A percentile compares a stretch with the other conserved stretches of the same genome.
These are phyloP conservation scores for Begonia fuchsioides DNA, from an alignment of 306 rosid genomes.

Conservation along the genomic window DNA sequence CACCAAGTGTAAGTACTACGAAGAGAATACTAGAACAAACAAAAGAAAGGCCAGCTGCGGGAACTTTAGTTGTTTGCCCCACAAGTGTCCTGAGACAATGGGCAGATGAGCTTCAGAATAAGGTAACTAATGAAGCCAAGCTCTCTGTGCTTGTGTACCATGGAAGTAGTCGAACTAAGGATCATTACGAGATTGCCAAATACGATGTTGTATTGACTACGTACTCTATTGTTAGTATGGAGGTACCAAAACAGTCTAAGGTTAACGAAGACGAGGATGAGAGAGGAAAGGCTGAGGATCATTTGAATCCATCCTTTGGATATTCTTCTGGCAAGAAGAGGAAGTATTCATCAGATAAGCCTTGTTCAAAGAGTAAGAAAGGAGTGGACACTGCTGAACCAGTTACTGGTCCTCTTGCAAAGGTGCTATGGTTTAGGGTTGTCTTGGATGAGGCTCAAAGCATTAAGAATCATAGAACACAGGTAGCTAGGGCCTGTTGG, in stretches of 20 bases:
- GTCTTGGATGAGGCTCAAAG: slow-evolving; percentile 99
- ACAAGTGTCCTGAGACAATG: slow-evolving; percentile 95
- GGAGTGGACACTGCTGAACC: slow-evolving; percentile 33
- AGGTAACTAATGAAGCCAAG: slow-evolving; percentile 70
- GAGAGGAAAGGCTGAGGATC: slow-evolving; percentile 37
- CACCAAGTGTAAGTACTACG: slow-evolving; percentile 16
- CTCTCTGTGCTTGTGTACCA: slow-evolving; percentile 87
- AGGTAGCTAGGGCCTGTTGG: slow-evolving; percentile 96
- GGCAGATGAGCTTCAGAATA: slow-evolving; percentile 84
- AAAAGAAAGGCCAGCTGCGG: slow-evolving; percentile 89
- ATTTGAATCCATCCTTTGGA: slow-evolving; percentile 9
- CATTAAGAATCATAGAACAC: slow-evolving; percentile 92
- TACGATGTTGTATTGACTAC: slow-evolving; percentile 94
- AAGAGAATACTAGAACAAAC: slow-evolving; percentile 18
- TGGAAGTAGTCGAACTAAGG: slow-evolving; percentile 88
- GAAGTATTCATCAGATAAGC: slow-evolving; percentile 37
- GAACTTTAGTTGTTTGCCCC: slow-evolving; percentile 96
- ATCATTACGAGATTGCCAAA: slow-evolving; percentile 72
- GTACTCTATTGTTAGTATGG: slow-evolving; percentile 89
- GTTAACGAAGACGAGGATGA: slow-evolving; percentile 75
- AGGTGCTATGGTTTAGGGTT: slow-evolving; percentile 97
- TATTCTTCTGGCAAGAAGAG: slow-evolving; percentile 42
- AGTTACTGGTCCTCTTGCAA: slow-evolving; percentile 76
- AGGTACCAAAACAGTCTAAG: slow-evolving; percentile 88
- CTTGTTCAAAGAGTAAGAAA: slow-evolving; percentile 33